Conservation (phyloP, 176 grass and related monocot species). For the Bolboschoenus planiculmis region DNA sequence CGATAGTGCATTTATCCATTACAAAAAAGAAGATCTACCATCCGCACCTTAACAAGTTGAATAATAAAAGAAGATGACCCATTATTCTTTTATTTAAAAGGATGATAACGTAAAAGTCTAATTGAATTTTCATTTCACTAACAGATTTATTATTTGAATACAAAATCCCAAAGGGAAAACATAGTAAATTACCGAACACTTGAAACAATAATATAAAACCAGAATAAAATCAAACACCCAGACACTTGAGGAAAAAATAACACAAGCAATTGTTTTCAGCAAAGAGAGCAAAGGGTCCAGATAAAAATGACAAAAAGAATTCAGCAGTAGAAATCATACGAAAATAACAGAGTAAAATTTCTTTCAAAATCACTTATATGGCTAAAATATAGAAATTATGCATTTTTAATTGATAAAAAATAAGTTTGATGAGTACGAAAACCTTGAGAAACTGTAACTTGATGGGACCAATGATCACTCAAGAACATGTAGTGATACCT, state of each 20-base stretch:
- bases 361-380: neutral
- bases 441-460: neutral
- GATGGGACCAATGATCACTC: neutral
- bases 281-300: neutral
- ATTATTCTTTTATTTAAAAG: neutral
- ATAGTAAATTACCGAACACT: neutral
- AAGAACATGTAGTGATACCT: slow-evolving; percentile 40
- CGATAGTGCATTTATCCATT: neutral
- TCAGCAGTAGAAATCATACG: neutral
- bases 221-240: neutral
- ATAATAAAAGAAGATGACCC: neutral
- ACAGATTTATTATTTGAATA: neutral
- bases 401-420: neutral
- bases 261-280: neutral
- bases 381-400: neutral
- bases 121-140: neutral
- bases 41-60: neutral
- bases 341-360: neutral
- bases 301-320: neutral
- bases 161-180: neutral
- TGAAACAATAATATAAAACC: neutral
- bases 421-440: neutral
- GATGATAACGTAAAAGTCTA: neutral
- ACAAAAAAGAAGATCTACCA: neutral
- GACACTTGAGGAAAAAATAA: neutral